These are phyloP conservation scores for Sclerotinia glacialis DNA, from an alignment of 2,329 filamentous ascomycete species.

Conservation along the genomic window DNA sequence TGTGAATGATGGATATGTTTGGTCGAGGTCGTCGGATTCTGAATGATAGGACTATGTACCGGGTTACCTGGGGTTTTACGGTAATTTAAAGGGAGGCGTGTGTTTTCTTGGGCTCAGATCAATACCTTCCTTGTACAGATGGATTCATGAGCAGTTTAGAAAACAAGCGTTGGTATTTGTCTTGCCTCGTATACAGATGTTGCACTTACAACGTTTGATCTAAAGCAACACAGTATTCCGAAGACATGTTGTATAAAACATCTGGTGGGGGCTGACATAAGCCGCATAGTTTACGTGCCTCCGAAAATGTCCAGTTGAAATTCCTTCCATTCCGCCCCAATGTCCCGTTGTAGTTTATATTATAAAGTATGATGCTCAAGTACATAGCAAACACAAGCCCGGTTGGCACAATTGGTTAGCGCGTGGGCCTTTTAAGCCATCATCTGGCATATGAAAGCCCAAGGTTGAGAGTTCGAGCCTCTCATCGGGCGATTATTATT, in stretches of 20 bases:
- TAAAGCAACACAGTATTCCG: not conserved
- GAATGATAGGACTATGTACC: not conserved
- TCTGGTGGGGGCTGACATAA: constrained; percentile 3
- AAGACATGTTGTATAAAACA: no score
- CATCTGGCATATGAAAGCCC: constrained; percentile 12
- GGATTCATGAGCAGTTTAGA: not conserved
- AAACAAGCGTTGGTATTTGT: not conserved
- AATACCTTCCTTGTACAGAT: not conserved
- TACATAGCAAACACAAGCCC: constrained; percentile 5
- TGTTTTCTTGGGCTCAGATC: not conserved
- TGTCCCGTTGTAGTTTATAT: rapidly evolving
- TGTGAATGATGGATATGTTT: not conserved
- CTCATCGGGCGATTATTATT: constrained; percentile 22
- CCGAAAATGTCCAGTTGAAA: not conserved
- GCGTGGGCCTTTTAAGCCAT: constrained; percentile 27
- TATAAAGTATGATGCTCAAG: rapidly evolving
- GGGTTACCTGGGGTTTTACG: no score
- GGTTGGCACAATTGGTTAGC: constrained; percentile 28
- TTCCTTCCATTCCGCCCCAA: not conserved
- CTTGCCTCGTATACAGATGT: not conserved
- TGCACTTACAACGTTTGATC: not conserved
- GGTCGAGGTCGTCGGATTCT: not conserved
- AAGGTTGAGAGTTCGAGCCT: constrained; percentile 29
- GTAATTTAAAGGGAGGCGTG: no score
- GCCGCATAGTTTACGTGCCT: not conserved